These are phyloP conservation scores for Russula earlei DNA, from an alignment of 768 basidiomycete genomes.

Conservation along the genomic window DNA sequence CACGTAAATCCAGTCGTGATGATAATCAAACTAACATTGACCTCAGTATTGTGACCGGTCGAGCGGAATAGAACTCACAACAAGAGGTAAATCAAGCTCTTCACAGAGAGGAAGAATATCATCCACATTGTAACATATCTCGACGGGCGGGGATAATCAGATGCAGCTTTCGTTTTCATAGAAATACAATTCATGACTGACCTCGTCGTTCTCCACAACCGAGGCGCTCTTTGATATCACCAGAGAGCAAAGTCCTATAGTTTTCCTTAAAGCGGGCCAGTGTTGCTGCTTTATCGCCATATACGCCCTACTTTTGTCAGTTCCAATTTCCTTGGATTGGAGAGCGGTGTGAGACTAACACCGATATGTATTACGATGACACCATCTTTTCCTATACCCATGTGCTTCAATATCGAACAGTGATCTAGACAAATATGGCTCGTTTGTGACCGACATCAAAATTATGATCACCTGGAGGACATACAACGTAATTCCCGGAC, in stretches of 20 bases:
- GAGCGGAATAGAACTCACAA: constrained; percentile 48
- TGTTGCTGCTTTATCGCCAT: constrained; percentile 67
- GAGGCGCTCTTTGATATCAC: constrained; percentile 60
- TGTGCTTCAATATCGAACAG: constrained; percentile 75
- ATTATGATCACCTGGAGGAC: not conserved
- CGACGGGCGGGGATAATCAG: not conserved
- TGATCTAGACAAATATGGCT: constrained; percentile 40
- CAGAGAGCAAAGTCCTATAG: constrained; percentile 47
- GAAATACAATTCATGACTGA: constrained; percentile 24
- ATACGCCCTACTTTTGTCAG: constrained; percentile 45
- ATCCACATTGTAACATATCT: constrained; percentile 82
- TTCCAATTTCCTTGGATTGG: not conserved
- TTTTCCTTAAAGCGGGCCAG: constrained; percentile 65
- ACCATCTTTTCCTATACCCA: constrained; percentile 74
- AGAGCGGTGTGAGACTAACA: constrained; percentile 35
- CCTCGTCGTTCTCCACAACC: constrained; percentile 94
- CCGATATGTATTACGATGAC: constrained; percentile 82
- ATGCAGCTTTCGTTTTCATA: not conserved
- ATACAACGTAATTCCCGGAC: constrained; percentile 64
- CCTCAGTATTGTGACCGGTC: constrained; percentile 22
- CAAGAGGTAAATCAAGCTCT: constrained; percentile 53
- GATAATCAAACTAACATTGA: constrained; percentile 44
- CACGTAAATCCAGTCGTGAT: constrained; percentile 62
- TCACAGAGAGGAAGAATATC: constrained; percentile 83
- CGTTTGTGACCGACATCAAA: not conserved